Conservation (phyloP, 768 basidiomycete species). For the Infundibulicybe gibba region DNA sequence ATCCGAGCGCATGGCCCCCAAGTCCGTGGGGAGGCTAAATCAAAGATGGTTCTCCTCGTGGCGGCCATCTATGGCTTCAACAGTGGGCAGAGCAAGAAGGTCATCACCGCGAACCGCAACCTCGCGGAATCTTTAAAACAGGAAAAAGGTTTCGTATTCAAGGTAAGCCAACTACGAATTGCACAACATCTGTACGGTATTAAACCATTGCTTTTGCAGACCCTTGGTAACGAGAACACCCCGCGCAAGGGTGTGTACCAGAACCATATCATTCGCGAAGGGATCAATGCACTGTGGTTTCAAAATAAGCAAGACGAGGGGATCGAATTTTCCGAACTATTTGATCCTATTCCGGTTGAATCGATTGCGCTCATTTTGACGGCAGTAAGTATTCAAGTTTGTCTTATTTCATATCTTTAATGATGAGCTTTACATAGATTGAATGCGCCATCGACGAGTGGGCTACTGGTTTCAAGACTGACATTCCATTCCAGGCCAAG, state of each 20-base stretch:
- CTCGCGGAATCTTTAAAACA: conserved; percentile 15
- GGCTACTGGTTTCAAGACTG: not conserved
- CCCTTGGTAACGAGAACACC: not conserved
- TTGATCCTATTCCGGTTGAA: conserved; percentile 13
- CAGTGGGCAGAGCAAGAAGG: conserved; percentile 11
- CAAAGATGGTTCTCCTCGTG: conserved; percentile 8
- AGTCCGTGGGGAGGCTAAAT: conserved; percentile 16
- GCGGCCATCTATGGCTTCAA: conserved; percentile 16
- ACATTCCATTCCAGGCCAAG: not conserved
- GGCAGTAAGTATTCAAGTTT: not conserved
- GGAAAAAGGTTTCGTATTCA: conserved; percentile 7
- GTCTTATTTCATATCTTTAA: conserved; percentile 4
- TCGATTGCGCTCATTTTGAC: conserved; percentile 13
- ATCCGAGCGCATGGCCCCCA: conserved; percentile 13
- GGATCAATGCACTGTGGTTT: conserved; percentile 21
- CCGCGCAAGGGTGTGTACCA: conserved; percentile 17
- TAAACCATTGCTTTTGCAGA: not conserved
- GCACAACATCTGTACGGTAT: too few species aligned
- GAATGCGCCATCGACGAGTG: conserved; percentile 7
- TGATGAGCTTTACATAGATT: not conserved
- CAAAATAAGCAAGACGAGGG: conserved; percentile 19
- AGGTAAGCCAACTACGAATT: too few species aligned
- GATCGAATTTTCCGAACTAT: conserved; percentile 12
- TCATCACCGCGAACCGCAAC: conserved; percentile 11
- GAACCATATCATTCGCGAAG: conserved; percentile 15